Evolutionary conservation across 495 filamentous ascomycete species (phyloP).

Genomic region (Stereocaulon alpinum): DNA sequence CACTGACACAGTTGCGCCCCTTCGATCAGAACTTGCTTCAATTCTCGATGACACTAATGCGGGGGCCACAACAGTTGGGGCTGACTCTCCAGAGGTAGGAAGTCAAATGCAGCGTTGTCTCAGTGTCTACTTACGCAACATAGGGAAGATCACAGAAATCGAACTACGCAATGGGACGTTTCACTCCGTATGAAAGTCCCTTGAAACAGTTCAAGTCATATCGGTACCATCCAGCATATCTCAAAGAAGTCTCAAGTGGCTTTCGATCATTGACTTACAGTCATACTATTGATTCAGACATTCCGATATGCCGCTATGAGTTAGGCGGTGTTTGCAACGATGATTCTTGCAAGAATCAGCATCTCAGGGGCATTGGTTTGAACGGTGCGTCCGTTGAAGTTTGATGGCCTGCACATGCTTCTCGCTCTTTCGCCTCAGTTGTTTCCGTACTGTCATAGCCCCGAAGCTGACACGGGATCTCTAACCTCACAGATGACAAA

Average conservation of each 20-base stretch:
- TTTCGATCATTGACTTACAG: constrained; percentile 89
- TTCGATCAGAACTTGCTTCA: not conserved
- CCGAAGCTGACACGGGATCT: constrained; percentile 51
- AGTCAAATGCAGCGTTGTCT: not conserved
- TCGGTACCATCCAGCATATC: constrained; percentile 74
- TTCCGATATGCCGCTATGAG: constrained; percentile 64
- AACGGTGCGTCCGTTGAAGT: constrained; percentile 61
- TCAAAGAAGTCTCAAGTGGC: constrained; percentile 57
- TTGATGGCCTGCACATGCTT: constrained; percentile 11
- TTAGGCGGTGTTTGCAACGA: constrained; percentile 70
- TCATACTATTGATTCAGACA: constrained; percentile 67
- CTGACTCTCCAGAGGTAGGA: constrained; percentile 8
- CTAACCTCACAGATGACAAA: constrained; percentile 63
- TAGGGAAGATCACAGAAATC: not conserved
- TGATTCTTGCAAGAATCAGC: constrained; percentile 58
- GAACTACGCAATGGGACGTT: constrained; percentile 26
- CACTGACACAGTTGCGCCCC: not conserved
- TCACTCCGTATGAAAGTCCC: constrained; percentile 73
- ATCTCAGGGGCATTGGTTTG: constrained; percentile 65
- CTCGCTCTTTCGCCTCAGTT: not conserved
- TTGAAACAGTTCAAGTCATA: constrained; percentile 74
- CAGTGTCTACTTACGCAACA: constrained; percentile 1
- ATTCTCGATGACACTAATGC: not conserved
- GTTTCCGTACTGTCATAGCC: constrained; percentile 26
- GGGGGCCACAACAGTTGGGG: not conserved